These are phyloP conservation scores for Colletotrichum liaoningense DNA, from an alignment of 2,329 filamentous ascomycete genomes.

Conservation along the genomic window DNA sequence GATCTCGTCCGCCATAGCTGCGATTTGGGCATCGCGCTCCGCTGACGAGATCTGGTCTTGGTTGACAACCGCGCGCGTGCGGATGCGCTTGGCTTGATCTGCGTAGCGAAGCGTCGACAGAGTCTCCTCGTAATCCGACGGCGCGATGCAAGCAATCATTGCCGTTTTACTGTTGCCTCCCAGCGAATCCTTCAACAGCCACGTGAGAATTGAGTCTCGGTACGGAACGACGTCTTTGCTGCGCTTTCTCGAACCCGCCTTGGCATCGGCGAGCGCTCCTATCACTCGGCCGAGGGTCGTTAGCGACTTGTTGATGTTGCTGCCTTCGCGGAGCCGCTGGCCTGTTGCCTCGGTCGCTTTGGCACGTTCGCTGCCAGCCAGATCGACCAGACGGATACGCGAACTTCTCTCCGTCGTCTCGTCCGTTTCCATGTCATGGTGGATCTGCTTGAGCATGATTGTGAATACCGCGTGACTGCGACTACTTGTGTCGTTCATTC, in stretches of 20 bases:
- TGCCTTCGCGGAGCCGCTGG: slow-evolving; percentile 88
- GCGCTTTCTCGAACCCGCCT: slow-evolving; percentile 67
- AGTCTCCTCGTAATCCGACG: slow-evolving; percentile 96
- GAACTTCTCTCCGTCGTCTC: slow-evolving; percentile 96
- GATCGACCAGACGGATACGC: slow-evolving; percentile 92
- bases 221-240: slow-evolving; percentile 81
- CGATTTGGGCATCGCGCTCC: slow-evolving; percentile 93
- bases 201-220: slow-evolving; percentile 84
- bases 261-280: slow-evolving; percentile 83
- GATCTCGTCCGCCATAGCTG: slow-evolving; percentile 95
- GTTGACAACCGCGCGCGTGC: slow-evolving; percentile 93
- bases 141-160: slow-evolving; percentile 98
- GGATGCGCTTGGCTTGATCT: slow-evolving; percentile 97
- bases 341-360: slow-evolving; percentile 97
- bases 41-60: slow-evolving; percentile 93
- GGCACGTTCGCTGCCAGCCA: slow-evolving; percentile 94
- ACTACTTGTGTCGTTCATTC: slow-evolving; percentile 99
- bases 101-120: slow-evolving; percentile 96
- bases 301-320: slow-evolving; percentile 99
- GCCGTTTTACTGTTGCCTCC: slow-evolving; percentile 98
- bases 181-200: slow-evolving; percentile 94
- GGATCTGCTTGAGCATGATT: slow-evolving; percentile 97
- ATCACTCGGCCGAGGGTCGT: slow-evolving; percentile 97
- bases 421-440: slow-evolving; percentile 96
- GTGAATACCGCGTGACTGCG: slow-evolving; percentile 98